A percentile compares a stretch with the other conserved stretches of the same genome.
Conservation (phyloP, 2,329 filamentous ascomycete genomes). For the Fusarium fujikuroi region DNA sequence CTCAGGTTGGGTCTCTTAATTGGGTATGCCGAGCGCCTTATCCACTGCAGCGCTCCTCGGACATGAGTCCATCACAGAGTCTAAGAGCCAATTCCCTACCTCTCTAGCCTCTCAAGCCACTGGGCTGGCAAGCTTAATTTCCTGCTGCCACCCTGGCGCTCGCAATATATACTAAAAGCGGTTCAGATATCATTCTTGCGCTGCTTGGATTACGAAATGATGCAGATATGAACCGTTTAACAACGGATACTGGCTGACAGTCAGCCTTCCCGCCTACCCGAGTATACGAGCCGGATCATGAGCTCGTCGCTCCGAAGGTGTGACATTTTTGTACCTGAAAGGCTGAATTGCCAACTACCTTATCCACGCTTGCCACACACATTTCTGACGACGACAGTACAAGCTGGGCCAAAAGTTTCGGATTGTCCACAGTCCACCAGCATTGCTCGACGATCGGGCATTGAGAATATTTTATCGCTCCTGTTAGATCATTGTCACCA, state of each 20-base stretch:
- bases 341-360: not conserved
- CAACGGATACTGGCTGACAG: not conserved
- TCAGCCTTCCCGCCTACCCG: not conserved
- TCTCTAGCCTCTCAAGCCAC: not conserved
- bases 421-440: not conserved
- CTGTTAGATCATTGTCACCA: not conserved
- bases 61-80: not conserved
- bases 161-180: slow-evolving; percentile 2
- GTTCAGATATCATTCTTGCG: slow-evolving; percentile 5
- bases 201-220: not conserved
- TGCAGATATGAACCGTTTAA: not conserved
- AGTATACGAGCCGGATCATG: slow-evolving; percentile 7
- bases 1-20: slow-evolving; percentile 5
- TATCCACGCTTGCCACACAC: not conserved
- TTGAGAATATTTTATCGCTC: not conserved
- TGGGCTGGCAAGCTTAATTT: slow-evolving; percentile 1
- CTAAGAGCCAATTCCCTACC: not conserved
- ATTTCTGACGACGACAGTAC: not conserved
- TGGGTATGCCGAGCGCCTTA: slow-evolving; percentile 6
- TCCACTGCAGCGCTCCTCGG: not conserved
- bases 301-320: not conserved
- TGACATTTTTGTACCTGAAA: not conserved
- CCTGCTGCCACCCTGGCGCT: not conserved
- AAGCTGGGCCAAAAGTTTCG: not conserved
- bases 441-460: slow-evolving; percentile 15